Evolutionary conservation across 1,284 basidiomycete genomes (phyloP).

Genomic region (Sporisorium iseilematis-ciliati): DNA sequence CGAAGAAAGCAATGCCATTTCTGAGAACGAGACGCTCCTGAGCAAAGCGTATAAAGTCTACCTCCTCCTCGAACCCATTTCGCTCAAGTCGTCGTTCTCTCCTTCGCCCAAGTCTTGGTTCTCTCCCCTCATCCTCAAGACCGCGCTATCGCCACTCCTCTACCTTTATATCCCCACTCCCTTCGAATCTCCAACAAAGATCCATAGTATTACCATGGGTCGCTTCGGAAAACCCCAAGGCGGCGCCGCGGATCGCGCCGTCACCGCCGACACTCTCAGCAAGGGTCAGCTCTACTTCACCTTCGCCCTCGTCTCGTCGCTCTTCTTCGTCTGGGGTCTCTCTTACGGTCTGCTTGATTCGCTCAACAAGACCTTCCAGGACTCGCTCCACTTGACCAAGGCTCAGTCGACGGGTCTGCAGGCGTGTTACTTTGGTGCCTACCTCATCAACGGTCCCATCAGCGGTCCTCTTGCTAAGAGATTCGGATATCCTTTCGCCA

Average conservation of each 20-base stretch:
- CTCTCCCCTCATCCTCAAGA: too few species aligned
- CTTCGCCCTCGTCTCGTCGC: slow-evolving; percentile 80
- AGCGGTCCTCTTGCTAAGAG: slow-evolving; percentile 55
- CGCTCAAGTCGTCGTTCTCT: too few species aligned
- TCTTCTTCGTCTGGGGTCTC: slow-evolving; percentile 82
- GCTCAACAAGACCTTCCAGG: slow-evolving; percentile 83
- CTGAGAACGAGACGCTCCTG: too few species aligned
- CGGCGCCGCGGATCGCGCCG: slow-evolving; percentile 30
- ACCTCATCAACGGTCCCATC: slow-evolving; percentile 44
- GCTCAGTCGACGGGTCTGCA: slow-evolving; percentile 86
- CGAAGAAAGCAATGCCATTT: background rate
- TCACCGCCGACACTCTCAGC: slow-evolving; percentile 35
- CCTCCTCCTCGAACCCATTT: background rate
- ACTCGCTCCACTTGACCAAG: slow-evolving; percentile 78
- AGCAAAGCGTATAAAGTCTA: slow-evolving; percentile 9
- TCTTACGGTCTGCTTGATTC: slow-evolving; percentile 82
- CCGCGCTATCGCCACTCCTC: background rate
- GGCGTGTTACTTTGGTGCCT: slow-evolving; percentile 80
- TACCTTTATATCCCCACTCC: background rate
- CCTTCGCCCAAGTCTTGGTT: too few species aligned
- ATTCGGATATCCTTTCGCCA: slow-evolving; percentile 72
- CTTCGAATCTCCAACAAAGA: background rate
- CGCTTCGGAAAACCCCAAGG: slow-evolving; percentile 31
- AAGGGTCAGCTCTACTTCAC: slow-evolving; percentile 70
- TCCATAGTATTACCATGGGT: slow-evolving; percentile 17